Conservation (phyloP, 371 early-diverging fungal species). For the Caulochytrium protostelioides region DNA sequence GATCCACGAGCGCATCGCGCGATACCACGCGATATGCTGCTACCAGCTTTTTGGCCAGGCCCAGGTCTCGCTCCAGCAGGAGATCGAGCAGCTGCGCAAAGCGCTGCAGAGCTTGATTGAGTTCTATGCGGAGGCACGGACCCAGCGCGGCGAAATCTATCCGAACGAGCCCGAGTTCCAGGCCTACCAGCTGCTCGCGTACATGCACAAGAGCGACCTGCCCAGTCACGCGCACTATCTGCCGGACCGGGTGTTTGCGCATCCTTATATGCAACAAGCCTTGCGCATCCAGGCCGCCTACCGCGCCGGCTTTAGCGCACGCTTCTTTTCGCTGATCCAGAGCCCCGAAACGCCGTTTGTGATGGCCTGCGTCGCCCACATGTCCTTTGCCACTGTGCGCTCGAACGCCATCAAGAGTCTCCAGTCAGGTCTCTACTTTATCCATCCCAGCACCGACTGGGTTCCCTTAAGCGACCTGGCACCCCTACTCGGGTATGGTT, state of each 20-base stretch:
- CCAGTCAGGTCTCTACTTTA: too few species aligned
- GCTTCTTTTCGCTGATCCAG: conserved; percentile 42
- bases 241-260: conserved; percentile 25
- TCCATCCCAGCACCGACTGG: too few species aligned
- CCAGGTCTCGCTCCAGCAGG: conserved; percentile 53
- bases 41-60: conserved; percentile 44
- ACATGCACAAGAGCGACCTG: conserved; percentile 45
- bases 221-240: conserved; percentile 34
- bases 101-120: conserved; percentile 58
- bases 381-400: conserved; percentile 47
- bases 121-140: conserved; percentile 48
- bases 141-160: conserved; percentile 25
- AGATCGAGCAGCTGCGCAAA: conserved; percentile 69
- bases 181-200: conserved; percentile 55
- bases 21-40: conserved; percentile 62
- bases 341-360: conserved; percentile 37
- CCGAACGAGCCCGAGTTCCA: conserved; percentile 73
- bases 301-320: conserved; percentile 3
- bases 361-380: conserved; percentile 50
- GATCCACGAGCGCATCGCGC: conserved; percentile 61
- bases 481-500: too few species aligned
- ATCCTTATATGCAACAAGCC: conserved; percentile 19
- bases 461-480: too few species aligned
- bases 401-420: conserved; percentile 44
- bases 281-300: background rate